Conservation (phyloP, 2,329 filamentous ascomycete genomes). For the Neoarthrinium moseri region DNA sequence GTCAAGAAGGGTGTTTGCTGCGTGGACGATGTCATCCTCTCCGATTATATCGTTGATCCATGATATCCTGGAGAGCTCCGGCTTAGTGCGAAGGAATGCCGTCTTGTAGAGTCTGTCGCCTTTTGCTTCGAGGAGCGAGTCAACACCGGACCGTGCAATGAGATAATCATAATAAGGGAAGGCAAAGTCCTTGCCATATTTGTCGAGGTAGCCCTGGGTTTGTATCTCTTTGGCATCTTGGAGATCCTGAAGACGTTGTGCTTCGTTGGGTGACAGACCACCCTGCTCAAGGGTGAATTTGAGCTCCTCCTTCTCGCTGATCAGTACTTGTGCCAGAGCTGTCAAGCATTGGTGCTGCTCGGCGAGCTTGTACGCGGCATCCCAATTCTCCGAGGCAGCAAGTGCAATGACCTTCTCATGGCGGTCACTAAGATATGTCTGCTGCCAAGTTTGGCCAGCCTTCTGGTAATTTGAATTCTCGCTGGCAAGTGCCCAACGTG, state of each 20-base stretch:
- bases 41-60: conserved; percentile 93
- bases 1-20: conserved; percentile 67
- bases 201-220: conserved; percentile 55
- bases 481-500: conserved; percentile 47
- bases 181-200: conserved; percentile 65
- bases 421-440: conserved; percentile 49
- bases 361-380: conserved; percentile 56
- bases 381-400: conserved; percentile 55
- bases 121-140: conserved; percentile 69
- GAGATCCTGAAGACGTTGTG: conserved; percentile 39
- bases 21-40: conserved; percentile 72
- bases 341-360: conserved; percentile 55
- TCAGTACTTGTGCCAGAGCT: conserved; percentile 55
- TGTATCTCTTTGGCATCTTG: conserved; percentile 47
- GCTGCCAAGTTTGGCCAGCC: conserved; percentile 43
- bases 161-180: conserved; percentile 79
- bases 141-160: conserved; percentile 64
- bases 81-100: conserved; percentile 70
- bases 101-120: conserved; percentile 73
- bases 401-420: conserved; percentile 52
- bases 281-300: conserved; percentile 32
- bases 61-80: conserved; percentile 72
- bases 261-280: conserved; percentile 31
- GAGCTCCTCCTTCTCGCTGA: conserved; percentile 48
- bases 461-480: conserved; percentile 40